Base-by-base conservation (phyloP, 148 eudicot genomes). In the Oxyria digyna region DNA sequence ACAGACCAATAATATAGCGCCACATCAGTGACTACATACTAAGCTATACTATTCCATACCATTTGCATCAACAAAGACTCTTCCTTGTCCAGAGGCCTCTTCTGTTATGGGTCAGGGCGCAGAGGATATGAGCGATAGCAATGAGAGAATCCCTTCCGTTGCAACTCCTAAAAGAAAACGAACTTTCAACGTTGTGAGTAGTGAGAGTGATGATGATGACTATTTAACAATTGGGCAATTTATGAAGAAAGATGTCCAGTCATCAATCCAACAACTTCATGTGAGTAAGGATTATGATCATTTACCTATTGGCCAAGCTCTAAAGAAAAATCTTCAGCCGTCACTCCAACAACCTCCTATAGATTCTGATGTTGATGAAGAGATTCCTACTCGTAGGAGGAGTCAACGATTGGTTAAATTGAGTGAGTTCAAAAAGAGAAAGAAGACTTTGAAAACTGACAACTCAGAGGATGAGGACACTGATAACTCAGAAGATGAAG, bases 281-380 rank as follows among this genome's bases (percentile, higher is more conserved):
- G n/a, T n/a, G 67, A 73, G 77, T 72, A 85, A 74, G 17, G 75
- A 76, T 74, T 89, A 88, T 68, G 92, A 90, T 75, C 62, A 85
- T 67, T 52, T 84, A 75, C 89, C 87, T 50, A 82, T 91, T 62
- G 48, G 84, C 74, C 78, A 72, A 73, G 76, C 79, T 52, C 68
- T 8, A 69, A 67, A 55, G n/a, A 81, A 73, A 18, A 64, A 38
- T 42, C 67, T 23, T 62, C 72, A 18, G 32, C 71, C 59, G 14
- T 13, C 15, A 4, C 15, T 13, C 46, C 15, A 4, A 13, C 17
- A 12, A 52, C 15, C 73, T 42, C 42, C 23, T 69, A 69, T 67
- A 15, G 42, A 64, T 20, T 14, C 23, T 33, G 67, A 64, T 71
- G 54, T 32, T n/a, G 43, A 27, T 45, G 69, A 62, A 33, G 67